A percentile compares a stretch with the other conserved stretches of the same genome.
Evolutionary conservation across 495 filamentous ascomycete genomes (phyloP).

Genomic region (Hypoxylon lenormandii): DNA sequence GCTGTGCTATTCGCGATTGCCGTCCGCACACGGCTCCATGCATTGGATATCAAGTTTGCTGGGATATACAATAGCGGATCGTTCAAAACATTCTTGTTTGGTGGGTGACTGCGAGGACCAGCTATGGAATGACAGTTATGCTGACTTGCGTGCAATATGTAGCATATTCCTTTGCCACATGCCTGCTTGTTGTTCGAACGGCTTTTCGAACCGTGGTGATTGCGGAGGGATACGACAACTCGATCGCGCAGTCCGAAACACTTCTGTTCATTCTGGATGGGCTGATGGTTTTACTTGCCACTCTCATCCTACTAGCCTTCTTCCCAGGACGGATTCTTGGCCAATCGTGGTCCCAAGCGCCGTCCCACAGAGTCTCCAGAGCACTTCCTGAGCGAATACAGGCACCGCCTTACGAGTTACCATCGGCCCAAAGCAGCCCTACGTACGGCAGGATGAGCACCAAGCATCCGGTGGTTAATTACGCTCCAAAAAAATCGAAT

Average conservation of each 20-base stretch:
- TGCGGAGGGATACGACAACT: constrained; percentile 38
- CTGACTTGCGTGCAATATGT: constrained; percentile 26
- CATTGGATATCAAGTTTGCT: constrained; percentile 49
- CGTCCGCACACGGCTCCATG: constrained; percentile 49
- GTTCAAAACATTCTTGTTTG: constrained; percentile 53
- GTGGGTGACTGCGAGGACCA: constrained; percentile 41
- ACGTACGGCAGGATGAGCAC: constrained; percentile 20
- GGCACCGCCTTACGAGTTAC: constrained; percentile 23
- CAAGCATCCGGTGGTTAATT: constrained; percentile 7
- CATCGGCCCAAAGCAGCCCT: constrained; percentile 25
- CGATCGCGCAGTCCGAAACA: constrained; percentile 43
- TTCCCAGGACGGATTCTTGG: constrained; percentile 41
- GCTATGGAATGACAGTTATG: not conserved
- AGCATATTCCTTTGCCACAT: constrained; percentile 47
- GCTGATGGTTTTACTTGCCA: constrained; percentile 51
- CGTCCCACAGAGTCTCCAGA: constrained; percentile 14
- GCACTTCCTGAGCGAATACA: constrained; percentile 25
- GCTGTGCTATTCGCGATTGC: constrained; percentile 50
- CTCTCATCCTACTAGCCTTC: constrained; percentile 48
- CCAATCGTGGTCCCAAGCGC: constrained; percentile 11
- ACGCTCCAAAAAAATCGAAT: constrained; percentile 24
- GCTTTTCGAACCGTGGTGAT: constrained; percentile 49
- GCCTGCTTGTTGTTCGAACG: constrained; percentile 53
- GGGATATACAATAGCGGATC: constrained; percentile 50
- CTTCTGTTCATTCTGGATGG: constrained; percentile 56